A percentile compares a stretch with the other conserved stretches of the same genome.
phyloP scores from a whole-genome alignment of 1,284 basidiomycete genomes.

The Irpex sp. region DNA sequence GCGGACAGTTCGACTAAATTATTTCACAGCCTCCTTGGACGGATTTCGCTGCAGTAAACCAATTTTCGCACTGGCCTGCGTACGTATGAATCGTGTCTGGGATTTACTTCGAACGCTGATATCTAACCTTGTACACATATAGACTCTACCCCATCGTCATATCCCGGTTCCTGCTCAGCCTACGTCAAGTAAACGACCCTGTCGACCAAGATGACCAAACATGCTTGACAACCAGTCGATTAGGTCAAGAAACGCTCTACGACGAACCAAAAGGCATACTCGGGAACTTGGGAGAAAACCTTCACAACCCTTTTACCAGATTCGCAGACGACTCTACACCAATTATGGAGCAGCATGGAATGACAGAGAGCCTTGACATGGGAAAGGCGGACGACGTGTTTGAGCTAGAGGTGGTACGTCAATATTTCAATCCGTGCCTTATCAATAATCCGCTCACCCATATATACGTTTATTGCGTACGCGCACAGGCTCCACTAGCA shows the following conservation, averaged over 20 bases:
- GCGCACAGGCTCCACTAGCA: no score
- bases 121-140: neutral
- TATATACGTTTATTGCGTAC: no score
- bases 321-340: neutral
- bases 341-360: neutral
- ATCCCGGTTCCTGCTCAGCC: neutral
- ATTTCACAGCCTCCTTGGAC: neutral
- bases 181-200: neutral
- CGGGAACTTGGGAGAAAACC: neutral
- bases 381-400: neutral
- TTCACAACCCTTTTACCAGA: neutral
- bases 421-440: no score
- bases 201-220: neutral
- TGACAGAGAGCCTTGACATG: neutral
- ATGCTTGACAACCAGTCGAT: neutral
- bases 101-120: neutral
- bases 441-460: no score
- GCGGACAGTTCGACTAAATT: neutral
- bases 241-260: neutral
- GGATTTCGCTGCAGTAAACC: neutral
- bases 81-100: neutral
- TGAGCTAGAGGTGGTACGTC: neutral
- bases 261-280: neutral
- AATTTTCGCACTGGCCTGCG: neutral
- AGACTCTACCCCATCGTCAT: neutral